phyloP scores from a whole-genome alignment of 2,329 filamentous ascomycete genomes.

The Xylariales sp. region DNA sequence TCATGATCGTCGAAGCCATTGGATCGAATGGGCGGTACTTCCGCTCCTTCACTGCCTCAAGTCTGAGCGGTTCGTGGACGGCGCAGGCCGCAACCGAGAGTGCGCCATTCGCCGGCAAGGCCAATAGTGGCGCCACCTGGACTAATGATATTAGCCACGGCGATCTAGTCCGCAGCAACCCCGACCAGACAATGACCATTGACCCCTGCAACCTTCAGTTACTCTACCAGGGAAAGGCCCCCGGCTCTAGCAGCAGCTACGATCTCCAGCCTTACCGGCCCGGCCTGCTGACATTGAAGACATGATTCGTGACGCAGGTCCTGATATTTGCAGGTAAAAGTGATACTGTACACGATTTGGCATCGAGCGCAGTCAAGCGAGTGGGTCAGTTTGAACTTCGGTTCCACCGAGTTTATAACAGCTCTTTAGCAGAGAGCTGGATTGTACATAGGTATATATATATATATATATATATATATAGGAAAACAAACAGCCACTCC shows the following conservation, averaged over 20 bases:
- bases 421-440: too few species aligned
- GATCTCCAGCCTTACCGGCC: slow-evolving; percentile 48
- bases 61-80: slow-evolving; percentile 54
- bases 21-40: slow-evolving; percentile 57
- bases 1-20: slow-evolving; percentile 64
- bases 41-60: slow-evolving; percentile 60
- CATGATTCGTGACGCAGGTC: too few species aligned
- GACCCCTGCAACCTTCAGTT: slow-evolving; percentile 62
- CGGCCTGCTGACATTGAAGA: slow-evolving; percentile 47
- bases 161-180: slow-evolving; percentile 50
- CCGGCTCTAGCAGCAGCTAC: slow-evolving; percentile 42
- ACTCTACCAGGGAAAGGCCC: slow-evolving; percentile 55
- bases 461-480: too few species aligned
- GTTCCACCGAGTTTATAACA: too few species aligned
- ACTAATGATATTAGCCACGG: slow-evolving; percentile 65
- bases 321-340: too few species aligned
- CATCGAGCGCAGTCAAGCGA: too few species aligned
- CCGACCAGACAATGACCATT: slow-evolving; percentile 59
- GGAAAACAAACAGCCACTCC: too few species aligned
- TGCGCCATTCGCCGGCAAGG: slow-evolving; percentile 62
- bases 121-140: slow-evolving; percentile 60
- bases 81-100: slow-evolving; percentile 49
- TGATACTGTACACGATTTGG: too few species aligned
- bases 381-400: too few species aligned
- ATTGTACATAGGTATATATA: too few species aligned